phyloP scores from a whole-genome alignment of 768 basidiomycete genomes.

The Cystobasidium onofrii region DNA sequence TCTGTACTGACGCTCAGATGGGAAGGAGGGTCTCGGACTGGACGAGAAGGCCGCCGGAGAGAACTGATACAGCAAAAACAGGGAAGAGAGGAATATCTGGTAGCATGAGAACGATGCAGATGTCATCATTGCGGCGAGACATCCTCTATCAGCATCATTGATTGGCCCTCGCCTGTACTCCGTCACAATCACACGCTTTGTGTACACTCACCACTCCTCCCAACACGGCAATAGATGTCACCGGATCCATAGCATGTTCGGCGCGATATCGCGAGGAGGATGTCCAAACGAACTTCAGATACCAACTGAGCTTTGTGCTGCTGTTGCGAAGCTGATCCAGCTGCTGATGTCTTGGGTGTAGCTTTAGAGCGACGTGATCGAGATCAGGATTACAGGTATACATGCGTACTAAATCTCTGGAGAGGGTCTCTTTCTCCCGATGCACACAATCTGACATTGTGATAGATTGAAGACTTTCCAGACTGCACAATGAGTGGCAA shows the following conservation, averaged over 20 bases:
- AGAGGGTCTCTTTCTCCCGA: too few relatives aligned
- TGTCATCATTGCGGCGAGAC: neutral
- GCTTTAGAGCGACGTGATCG: neutral
- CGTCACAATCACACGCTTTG: too few relatives aligned
- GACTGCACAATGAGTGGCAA: neutral
- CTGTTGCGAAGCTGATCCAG: neutral
- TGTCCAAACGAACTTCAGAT: neutral
- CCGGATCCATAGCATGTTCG: neutral
- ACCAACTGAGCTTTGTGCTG: neutral
- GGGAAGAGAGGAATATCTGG: conserved; percentile 4
- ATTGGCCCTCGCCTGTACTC: too few relatives aligned
- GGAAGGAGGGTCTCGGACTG: conserved; percentile 10
- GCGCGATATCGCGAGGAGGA: neutral
- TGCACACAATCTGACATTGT: too few relatives aligned
- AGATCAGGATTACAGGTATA: neutral
- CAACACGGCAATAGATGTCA: neutral
- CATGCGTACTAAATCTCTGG: too few relatives aligned
- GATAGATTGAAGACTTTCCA: too few relatives aligned
- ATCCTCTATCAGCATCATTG: too few relatives aligned
- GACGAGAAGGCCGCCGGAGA: conserved; percentile 1
- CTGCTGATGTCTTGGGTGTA: neutral
- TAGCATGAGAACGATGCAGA: neutral
- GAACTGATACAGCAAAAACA: neutral
- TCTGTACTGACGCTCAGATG: conserved; percentile 20
- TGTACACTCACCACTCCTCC: neutral